Evolutionary conservation across 2,329 filamentous ascomycete genomes (phyloP), one percentile per base, ranked within the genome.

Genomic region (Penicillium digitatum): DNA sequence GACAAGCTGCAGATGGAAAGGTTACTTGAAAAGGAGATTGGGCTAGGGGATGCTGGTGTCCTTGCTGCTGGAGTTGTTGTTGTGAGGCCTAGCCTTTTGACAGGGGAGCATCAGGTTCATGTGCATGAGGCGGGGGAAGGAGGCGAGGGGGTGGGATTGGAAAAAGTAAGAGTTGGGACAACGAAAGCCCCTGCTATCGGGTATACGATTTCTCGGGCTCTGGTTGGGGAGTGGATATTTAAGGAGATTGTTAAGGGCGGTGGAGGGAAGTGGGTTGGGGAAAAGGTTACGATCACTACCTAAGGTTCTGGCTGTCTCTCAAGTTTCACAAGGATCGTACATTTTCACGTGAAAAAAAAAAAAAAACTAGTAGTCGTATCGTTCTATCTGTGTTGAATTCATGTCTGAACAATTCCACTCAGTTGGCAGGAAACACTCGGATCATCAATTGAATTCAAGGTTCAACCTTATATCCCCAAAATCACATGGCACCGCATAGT

Each of bases 171-270:
- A 22, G 63, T 56, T 10, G 69, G 71, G 4, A 66, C 57, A 24
- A 71, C 70, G 49, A 48, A 52, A 45, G 43, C 58, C 10, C 70
- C 72, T 6, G 64, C 63, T 7, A 39, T 68, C 24, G 72, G 72
- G 8, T 74, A 71, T 62, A 66, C 58, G 5, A 66, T 74, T 48
- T 52, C 60, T 22, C 57, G 69, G 48, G 63, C 62, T 16, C 65
- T 69, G 62, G 68, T 74, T 38, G 70, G 71, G 1, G 54, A 60
- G 50, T 74, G 70, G 66, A 66, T 74, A 26, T 73, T 66, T 62
- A 57, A 62, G 48, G 64, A 65, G 55, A 38, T 66, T 46, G 44
- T 64, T 3, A 55, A 52, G 45, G 47, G 44, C 12, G 56, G 55
- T 26, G 62, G 63, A 11, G 48, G 53, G 39, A 39, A 38, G 32